Base-by-base conservation (phyloP, 139 green algal species). In the Tetratostichococcus sp. region DNA sequence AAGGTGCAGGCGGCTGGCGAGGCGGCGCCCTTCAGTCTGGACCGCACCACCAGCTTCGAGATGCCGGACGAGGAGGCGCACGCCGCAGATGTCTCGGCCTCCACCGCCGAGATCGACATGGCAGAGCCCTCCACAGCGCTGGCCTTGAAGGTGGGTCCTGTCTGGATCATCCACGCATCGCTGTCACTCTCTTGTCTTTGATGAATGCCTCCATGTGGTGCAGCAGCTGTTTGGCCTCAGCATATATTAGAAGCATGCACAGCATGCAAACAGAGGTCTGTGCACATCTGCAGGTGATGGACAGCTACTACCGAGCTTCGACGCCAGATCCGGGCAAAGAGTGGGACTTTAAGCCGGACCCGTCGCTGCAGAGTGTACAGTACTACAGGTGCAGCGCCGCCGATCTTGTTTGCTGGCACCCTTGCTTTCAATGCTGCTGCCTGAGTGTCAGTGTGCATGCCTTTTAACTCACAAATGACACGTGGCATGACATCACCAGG, bases 261-360 rank as follows among this genome's bases (percentile, higher is more conserved):
- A n/a, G n/a, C n/a, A n/a, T n/a, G n/a, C n/a, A n/a, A n/a, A n/a
- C n/a, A 26, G 19, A 62, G 19, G 50, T 4, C 22, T 62, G 4
- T 68, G n/a, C 23, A 66, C 23, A 26, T 68, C 16, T 70, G 72
- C 72, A 82, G 77, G 77, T 82, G 30, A 72, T 82, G 77, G 43
- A 82, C 57, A 62, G 67, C 5, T 82, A 78, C 66, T 50, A 42
- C 28, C 19, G 35, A 22, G n/a, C 31, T 2, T 42, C 57, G 30
- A 72, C 78, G 30, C 77, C 77, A 26, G 34, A 71, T 34, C 77
- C 72, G 3, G 77, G 77, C 22, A 39, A 85, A 66, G 70, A 81
- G 71, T 75, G 81, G 62, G 82, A 87, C 72, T 84, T 84, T 35
- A 57, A 73, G 43, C 83, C 83, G 0, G 83, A 89, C 75, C 35